Evolutionary conservation across 2,329 filamentous ascomycete genomes (phyloP), one percentile per base, ranked within the genome.

Genomic region (Monilinia fructicola): DNA sequence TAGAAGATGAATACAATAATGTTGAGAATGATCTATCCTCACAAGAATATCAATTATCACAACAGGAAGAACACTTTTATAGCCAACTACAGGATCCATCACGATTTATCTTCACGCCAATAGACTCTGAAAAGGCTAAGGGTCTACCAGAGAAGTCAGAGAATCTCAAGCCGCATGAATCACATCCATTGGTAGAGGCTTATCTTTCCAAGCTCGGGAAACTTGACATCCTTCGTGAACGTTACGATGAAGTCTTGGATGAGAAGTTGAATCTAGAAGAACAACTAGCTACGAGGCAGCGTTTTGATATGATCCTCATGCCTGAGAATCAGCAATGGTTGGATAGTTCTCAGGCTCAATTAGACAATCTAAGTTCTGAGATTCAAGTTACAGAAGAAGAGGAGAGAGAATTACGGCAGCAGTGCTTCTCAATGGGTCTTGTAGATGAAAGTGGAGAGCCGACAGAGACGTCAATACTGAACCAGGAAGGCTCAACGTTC

Each of bases 391-490:
- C 58, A 1, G 59, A 71, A 23, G 48, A 18, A 1, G 70, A 72
- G 18, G 54, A 68, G 0, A 48, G 54, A 16, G 9, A 50, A 1
- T 66, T 74, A 44, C 67, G 60, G 35, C 18, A 50, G 26, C 16
- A 67, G 6, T 74, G 73, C 44, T 54, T 73, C 0, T 28, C 54
- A 14, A 38, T 62, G 23, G 70, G 69, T 7, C 54, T 75, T 12
- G 66, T 74, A 5, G 71, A 75, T 48, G 68, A 74, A 16, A 53
- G 68, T 53, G 72, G 68, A 10, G 65, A 73, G 1, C 71, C 71
- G 4, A 68, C 67, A 2, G 52, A 64, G 38, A 65, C 73, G 12
- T 38, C 65, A 18, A 61, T 4, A 11, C 53, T 59, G 21, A 71
- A 70, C 23, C 44, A 61, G 38, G 26, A 5, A 3, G n/a, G 42